Conservation (phyloP, 352 stramenopile species). For the Phytophthora sansomeana region DNA sequence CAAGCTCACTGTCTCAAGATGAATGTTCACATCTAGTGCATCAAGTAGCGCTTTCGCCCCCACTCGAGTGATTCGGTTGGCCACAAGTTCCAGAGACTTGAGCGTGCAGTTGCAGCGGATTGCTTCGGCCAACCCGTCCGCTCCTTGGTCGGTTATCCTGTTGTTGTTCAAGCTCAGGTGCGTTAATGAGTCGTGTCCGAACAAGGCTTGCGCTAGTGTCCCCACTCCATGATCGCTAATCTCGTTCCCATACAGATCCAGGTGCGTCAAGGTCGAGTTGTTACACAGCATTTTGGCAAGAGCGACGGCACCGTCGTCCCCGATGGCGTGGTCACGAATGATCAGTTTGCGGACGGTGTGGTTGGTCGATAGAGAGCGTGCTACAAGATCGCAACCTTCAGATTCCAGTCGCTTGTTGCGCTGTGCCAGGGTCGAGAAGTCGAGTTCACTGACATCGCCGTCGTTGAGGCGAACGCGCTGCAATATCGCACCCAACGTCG, state of each 20-base stretch:
- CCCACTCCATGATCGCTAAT: conserved; percentile 72
- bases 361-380: conserved; percentile 71
- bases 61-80: conserved; percentile 62
- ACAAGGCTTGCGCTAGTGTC: conserved; percentile 70
- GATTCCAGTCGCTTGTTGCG: conserved; percentile 64
- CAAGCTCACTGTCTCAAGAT: conserved; percentile 69
- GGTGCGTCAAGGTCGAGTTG: conserved; percentile 72
- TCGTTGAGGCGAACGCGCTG: conserved; percentile 67
- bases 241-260: conserved; percentile 75
- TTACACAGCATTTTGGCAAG: conserved; percentile 77
- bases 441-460: conserved; percentile 67
- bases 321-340: conserved; percentile 75
- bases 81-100: conserved; percentile 64
- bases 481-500: conserved; percentile 64
- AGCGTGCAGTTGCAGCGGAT: conserved; percentile 72
- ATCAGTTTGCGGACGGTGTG: conserved; percentile 67
- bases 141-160: conserved; percentile 65
- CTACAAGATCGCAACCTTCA: conserved; percentile 65
- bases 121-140: conserved; percentile 55
- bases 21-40: conserved; percentile 70
- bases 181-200: conserved; percentile 73
- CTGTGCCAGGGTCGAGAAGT: conserved; percentile 70
- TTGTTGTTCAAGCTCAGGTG: conserved; percentile 69
- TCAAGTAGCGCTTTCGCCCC: conserved; percentile 61
- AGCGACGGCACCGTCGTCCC: conserved; percentile 63